A percentile compares a stretch with the other conserved stretches of the same genome.
These are phyloP conservation scores for Voacanga thouarsii DNA, from an alignment of 257 asterid species.

Conservation along the genomic window DNA sequence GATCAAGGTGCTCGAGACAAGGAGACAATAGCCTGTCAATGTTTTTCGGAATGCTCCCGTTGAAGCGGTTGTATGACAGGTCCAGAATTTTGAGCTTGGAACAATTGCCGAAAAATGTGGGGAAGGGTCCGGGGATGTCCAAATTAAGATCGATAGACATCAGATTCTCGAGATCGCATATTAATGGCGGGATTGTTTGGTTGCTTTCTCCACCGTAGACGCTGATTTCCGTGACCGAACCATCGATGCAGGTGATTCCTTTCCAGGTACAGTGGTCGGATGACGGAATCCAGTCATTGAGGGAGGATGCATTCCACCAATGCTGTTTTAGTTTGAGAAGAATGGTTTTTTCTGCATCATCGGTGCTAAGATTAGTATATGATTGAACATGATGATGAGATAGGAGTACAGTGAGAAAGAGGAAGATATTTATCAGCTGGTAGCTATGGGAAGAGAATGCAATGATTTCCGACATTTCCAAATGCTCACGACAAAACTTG, in stretches of 20 bases:
- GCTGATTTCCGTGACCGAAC: conserved; percentile 33
- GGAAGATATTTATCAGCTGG: conserved; percentile 7
- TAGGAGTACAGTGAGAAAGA: conserved; percentile 26
- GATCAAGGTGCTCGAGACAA: conserved; percentile 31
- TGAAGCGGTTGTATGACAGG: conserved; percentile 44
- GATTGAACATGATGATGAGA: conserved; percentile 38
- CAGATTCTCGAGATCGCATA: conserved; percentile 19
- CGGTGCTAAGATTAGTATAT: conserved; percentile 22
- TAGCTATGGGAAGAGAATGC: conserved; percentile 5
- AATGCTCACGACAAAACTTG: too few species aligned
- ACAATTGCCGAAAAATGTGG: conserved; percentile 13
- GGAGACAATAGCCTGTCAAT: conserved; percentile 37
- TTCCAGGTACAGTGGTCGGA: conserved; percentile 69
- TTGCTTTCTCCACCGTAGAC: neutral
- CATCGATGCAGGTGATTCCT: conserved; percentile 52
- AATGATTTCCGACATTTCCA: conserved; percentile 32
- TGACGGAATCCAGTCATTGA: conserved; percentile 49
- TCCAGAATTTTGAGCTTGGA: conserved; percentile 32
- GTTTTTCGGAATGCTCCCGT: conserved; percentile 50
- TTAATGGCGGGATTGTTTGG: conserved; percentile 13
- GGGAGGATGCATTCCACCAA: conserved; percentile 49
- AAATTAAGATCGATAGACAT: conserved; percentile 14
- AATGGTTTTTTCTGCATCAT: conserved; percentile 36
- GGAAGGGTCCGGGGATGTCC: conserved; percentile 11
- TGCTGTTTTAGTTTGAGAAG: conserved; percentile 48